Conservation (phyloP, 805 yeast species). For the Hanseniaspora occidentalis region DNA sequence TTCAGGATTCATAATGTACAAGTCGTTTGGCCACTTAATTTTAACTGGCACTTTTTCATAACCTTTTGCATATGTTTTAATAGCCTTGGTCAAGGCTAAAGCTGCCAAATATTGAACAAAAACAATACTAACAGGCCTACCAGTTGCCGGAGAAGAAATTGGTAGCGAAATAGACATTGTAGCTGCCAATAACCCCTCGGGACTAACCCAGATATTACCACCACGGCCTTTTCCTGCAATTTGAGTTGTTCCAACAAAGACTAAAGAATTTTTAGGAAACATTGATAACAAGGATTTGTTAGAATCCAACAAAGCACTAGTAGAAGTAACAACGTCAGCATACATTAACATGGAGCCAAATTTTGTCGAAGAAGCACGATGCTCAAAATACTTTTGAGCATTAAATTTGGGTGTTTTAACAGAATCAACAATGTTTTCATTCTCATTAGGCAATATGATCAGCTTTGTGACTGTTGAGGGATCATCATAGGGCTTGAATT, state of each 20-base stretch:
- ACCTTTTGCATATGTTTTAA: slow-evolving; percentile 45
- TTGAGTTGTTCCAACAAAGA: slow-evolving; percentile 62
- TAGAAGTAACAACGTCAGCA: slow-evolving; percentile 85
- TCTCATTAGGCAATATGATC: slow-evolving; percentile 29
- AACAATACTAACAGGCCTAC: slow-evolving; percentile 48
- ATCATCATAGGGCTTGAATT: slow-evolving; percentile 27
- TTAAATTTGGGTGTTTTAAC: slow-evolving; percentile 64
- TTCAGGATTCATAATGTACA: slow-evolving; percentile 63
- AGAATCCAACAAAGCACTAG: slow-evolving; percentile 63
- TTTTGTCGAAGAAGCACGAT: slow-evolving; percentile 21
- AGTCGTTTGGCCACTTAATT: slow-evolving; percentile 95
- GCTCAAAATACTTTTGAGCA: slow-evolving; percentile 38
- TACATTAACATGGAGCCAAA: slow-evolving; percentile 60
- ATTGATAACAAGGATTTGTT: slow-evolving; percentile 49
- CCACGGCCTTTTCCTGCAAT: slow-evolving; percentile 91
- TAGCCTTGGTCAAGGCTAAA: slow-evolving; percentile 71
- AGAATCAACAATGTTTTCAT: slow-evolving; percentile 34
- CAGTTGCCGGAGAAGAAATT: slow-evolving; percentile 28
- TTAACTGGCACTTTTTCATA: slow-evolving; percentile 67
- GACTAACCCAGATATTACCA: slow-evolving; percentile 91
- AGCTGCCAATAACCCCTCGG: slow-evolving; percentile 79
- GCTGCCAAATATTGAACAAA: slow-evolving; percentile 79
- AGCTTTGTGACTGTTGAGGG: slow-evolving; percentile 46
- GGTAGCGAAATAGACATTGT: slow-evolving; percentile 54
- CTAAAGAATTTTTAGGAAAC: slow-evolving; percentile 23